phyloP scores from a whole-genome alignment of 495 filamentous ascomycete genomes.

The Daldinia concentrica region DNA sequence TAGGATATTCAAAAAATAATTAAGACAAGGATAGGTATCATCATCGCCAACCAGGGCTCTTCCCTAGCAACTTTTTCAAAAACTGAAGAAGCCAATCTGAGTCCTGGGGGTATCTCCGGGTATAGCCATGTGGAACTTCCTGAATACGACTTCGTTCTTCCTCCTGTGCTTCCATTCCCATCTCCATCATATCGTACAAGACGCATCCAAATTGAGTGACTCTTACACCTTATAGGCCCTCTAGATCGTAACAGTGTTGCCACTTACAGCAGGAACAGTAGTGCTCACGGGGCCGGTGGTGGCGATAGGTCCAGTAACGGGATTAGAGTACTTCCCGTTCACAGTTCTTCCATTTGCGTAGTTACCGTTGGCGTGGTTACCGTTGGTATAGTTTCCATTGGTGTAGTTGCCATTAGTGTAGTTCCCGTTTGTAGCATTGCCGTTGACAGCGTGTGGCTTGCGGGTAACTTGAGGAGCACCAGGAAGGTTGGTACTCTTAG shows the following conservation, averaged over 20 bases:
- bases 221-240: slow-evolving; percentile 5
- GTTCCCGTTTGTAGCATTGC: slow-evolving; percentile 32
- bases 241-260: slow-evolving; percentile 30
- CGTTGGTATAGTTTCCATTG: slow-evolving; percentile 22
- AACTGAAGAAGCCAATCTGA: slow-evolving; percentile 31
- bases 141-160: slow-evolving; percentile 5
- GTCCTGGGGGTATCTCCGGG: slow-evolving; percentile 36
- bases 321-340: slow-evolving; percentile 8
- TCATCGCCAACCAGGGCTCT: background rate
- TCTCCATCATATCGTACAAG: background rate
- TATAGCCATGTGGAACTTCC: slow-evolving; percentile 24
- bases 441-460: slow-evolving; percentile 60
- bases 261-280: slow-evolving; percentile 1
- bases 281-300: background rate
- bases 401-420: slow-evolving; percentile 19
- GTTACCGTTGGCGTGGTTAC: slow-evolving; percentile 19
- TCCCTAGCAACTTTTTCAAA: slow-evolving; percentile 9
- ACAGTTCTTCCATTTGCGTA: slow-evolving; percentile 8
- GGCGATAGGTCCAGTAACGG: slow-evolving; percentile 10
- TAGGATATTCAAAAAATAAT: slow-evolving; percentile 15
- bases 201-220: background rate
- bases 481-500: slow-evolving; percentile 76
- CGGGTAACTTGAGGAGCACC: slow-evolving; percentile 68
- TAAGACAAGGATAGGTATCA: slow-evolving; percentile 31
- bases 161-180: background rate